These are phyloP conservation scores for Hymenotorrendiella dingleyae DNA, from an alignment of 2,329 filamentous ascomycete genomes.

Conservation along the genomic window DNA sequence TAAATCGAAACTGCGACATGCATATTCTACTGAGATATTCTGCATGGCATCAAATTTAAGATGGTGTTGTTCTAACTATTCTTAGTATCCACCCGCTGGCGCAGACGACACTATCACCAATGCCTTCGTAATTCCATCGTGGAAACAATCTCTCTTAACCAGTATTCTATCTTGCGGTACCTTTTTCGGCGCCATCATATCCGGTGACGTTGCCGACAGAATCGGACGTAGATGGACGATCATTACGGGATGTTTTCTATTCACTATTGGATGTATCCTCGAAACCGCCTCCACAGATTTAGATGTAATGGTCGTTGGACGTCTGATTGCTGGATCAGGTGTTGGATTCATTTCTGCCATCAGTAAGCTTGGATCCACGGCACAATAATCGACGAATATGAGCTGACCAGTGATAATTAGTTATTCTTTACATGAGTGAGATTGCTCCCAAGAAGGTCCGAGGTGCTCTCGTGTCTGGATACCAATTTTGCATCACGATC, in stretches of 20 bases:
- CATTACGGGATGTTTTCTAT: conserved; percentile 64
- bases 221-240: conserved; percentile 18
- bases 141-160: conserved; percentile 51
- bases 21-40: no score
- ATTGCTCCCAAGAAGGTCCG: conserved; percentile 61
- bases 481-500: conserved; percentile 78
- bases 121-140: conserved; percentile 56
- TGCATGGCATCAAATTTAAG: no score
- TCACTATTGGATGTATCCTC: conserved; percentile 62
- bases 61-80: no score
- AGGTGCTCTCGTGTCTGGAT: conserved; percentile 68
- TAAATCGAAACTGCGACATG: no score
- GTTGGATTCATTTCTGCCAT: conserved; percentile 74
- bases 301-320: conserved; percentile 58
- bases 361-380: conserved; percentile 43
- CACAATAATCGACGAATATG: no score
- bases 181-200: conserved; percentile 51
- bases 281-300: conserved; percentile 47
- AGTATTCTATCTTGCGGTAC: conserved; percentile 53
- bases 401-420: no score
- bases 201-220: conserved; percentile 4
- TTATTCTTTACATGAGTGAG: conserved; percentile 8
- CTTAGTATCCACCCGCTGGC: conserved; percentile 9
- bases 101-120: conserved; percentile 54
- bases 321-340: conserved; percentile 67